These are phyloP conservation scores for Carex kokanica DNA, from an alignment of 176 grass and related monocot species.

Conservation along the genomic window DNA sequence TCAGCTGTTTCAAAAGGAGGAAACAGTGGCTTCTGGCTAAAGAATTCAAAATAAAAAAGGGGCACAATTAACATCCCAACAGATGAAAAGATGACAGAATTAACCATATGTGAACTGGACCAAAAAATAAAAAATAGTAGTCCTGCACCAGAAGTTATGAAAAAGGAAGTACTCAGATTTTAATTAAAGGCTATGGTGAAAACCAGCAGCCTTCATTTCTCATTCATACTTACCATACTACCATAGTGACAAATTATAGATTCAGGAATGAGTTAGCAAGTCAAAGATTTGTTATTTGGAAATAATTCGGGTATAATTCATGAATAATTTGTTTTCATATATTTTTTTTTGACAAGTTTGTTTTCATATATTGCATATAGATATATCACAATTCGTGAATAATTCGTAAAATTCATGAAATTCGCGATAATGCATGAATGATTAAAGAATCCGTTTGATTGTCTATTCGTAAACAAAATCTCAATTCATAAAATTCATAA, in stretches of 20 bases:
- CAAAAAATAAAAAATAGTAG: background rate
- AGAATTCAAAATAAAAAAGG: slow-evolving; percentile 18
- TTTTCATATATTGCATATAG: background rate
- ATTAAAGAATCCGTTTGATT: background rate
- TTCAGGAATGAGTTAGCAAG: background rate
- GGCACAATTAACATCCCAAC: background rate
- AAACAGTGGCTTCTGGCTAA: slow-evolving; percentile 81
- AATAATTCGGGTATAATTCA: background rate
- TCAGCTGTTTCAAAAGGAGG: slow-evolving; percentile 82
- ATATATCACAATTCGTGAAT: background rate
- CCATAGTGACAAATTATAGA: background rate
- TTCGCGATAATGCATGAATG: background rate
- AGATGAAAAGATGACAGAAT: background rate
- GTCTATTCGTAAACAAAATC: no score
- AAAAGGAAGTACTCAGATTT: background rate
- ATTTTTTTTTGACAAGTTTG: background rate
- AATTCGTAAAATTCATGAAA: background rate
- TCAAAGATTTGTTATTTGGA: background rate
- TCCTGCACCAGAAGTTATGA: background rate
- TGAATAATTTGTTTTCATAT: background rate
- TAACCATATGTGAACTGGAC: background rate
- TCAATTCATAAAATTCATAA: no score
- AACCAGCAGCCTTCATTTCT: background rate
- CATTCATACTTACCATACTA: background rate
- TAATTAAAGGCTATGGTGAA: background rate